Evolutionary conservation across 768 basidiomycete species (phyloP), one percentile per base, ranked within the genome.

Genomic region (Pleurotus pulmonarius): DNA sequence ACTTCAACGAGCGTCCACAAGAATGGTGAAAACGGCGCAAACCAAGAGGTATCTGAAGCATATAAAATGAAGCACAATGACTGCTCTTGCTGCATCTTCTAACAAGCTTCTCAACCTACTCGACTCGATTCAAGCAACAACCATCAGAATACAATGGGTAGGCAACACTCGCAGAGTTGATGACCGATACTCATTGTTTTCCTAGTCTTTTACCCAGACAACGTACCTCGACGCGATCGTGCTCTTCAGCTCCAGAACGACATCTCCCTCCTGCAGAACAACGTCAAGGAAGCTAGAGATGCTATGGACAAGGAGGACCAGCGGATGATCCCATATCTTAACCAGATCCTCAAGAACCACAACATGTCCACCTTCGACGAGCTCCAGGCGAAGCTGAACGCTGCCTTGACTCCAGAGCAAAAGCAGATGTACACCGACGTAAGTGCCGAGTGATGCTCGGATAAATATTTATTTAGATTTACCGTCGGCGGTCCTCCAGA

Each of bases 371-470:
- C 48, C 9, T 49, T 49, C 4, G 22, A 20, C 15, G 48, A 49
- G 18, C 48, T 49, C 18, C 25, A 49, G 25, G 48, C 48, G 15
- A 49, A 26, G 37, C 25, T 49, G 2, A 38, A 49, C 24, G 48
- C 48, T 13, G 37, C 48, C 22, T 38, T 49, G 12, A 49, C 48
- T 26, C 48, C 48, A 9, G 48, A 49, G 26, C 16, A 49, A 5
- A 49, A 49, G 25, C 15, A 49, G 11, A n/a, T 38, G 43, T 56
- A 56, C 46, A 46, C 37, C 38, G 20, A 56, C 40, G 43, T 46
- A 46, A 29, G 43, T 20, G 29, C 25, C 16, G 8, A 34, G n/a
- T 29, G 8, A 20, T 15, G 6, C n/a, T 39, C 38, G 11, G 18
- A 39, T 18, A 5, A 13, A 13, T 13, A 8, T n/a, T n/a, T n/a